Evolutionary conservation across 1,284 basidiomycete species (phyloP).

Genomic region (Ustilago crameri): DNA sequence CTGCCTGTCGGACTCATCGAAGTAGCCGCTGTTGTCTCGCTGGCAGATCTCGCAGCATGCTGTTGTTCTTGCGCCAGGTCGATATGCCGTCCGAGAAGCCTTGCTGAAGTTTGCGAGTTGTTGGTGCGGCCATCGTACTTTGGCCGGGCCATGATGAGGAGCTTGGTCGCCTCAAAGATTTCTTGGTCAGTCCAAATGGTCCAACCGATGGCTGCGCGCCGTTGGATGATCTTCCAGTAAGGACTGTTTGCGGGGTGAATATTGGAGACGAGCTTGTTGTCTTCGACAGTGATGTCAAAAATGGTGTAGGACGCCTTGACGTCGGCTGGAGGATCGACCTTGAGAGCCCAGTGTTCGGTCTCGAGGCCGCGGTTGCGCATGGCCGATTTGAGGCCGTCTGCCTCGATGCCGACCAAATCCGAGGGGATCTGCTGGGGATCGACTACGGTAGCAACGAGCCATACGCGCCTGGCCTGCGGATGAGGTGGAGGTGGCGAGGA

Average conservation of each 20-base stretch:
- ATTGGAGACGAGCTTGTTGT: conserved; percentile 19
- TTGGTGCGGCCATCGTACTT: conserved; percentile 46
- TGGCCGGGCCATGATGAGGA: conserved; percentile 35
- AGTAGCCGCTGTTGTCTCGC: conserved; percentile 6
- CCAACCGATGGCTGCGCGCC: conserved; percentile 37
- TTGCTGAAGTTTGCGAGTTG: conserved; percentile 39
- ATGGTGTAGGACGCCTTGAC: conserved; percentile 25
- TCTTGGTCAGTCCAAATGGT: conserved; percentile 44
- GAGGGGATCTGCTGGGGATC: conserved; percentile 28
- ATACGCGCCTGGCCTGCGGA: conserved; percentile 34
- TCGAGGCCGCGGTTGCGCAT: conserved; percentile 49
- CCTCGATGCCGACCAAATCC: conserved; percentile 43
- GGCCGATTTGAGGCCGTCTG: conserved; percentile 38
- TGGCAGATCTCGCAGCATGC: conserved; percentile 2
- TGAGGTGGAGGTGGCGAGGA: conserved; percentile 26
- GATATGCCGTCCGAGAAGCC: conserved; percentile 35
- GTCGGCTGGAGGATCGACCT: conserved; percentile 24
- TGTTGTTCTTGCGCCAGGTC: conserved; percentile 13
- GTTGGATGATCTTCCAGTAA: conserved; percentile 33
- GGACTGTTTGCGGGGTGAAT: conserved; percentile 25
- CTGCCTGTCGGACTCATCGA: conserved; percentile 12
- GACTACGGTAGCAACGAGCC: conserved; percentile 35
- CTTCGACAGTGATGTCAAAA: conserved; percentile 41
- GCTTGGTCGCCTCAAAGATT: conserved; percentile 30
- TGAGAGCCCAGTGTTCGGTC: conserved; percentile 50